Evolutionary conservation across 148 eudicot genomes (phyloP).

Genomic region (Spergularia bocconei): DNA sequence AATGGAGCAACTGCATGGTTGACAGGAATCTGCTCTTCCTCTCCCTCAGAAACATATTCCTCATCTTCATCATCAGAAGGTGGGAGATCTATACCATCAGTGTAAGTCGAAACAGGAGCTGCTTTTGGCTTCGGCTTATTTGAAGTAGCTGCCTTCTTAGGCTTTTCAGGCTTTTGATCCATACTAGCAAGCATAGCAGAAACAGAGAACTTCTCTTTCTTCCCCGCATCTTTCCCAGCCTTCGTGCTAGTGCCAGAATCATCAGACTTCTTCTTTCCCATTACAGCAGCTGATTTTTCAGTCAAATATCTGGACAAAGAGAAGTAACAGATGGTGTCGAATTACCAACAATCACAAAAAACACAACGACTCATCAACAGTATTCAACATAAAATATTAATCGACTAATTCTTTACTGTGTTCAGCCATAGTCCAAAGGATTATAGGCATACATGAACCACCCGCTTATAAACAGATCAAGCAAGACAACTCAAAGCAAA

Average conservation of each 20-base stretch:
- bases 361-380: neutral
- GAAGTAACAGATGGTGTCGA: neutral
- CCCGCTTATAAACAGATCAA: neutral
- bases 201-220: constrained; percentile 16
- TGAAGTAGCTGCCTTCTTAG: constrained; percentile 38
- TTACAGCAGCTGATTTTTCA: neutral
- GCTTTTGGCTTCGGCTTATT: constrained; percentile 44
- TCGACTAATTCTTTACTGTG: neutral
- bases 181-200: constrained; percentile 31
- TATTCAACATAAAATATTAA: too few relatives aligned
- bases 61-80: constrained; percentile 58
- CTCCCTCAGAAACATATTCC: constrained; percentile 30
- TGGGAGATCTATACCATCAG: constrained; percentile 60
- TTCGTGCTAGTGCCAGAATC: constrained; percentile 6
- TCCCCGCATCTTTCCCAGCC: constrained; percentile 1
- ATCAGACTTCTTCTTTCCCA: constrained; percentile 21
- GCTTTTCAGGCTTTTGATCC: constrained; percentile 50
- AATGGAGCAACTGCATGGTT: constrained; percentile 20
- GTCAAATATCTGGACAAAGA: neutral
- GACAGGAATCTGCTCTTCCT: constrained; percentile 18
- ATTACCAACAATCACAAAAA: neutral
- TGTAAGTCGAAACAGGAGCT: constrained; percentile 38
- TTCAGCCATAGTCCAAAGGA: neutral
- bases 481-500: neutral
- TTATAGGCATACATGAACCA: neutral